Percentiles rank a stretch among this genome's conserved stretches.
Evolutionary conservation across 345 rosid genomes (phyloP).

Genomic region (Aethionema arabicum): DNA sequence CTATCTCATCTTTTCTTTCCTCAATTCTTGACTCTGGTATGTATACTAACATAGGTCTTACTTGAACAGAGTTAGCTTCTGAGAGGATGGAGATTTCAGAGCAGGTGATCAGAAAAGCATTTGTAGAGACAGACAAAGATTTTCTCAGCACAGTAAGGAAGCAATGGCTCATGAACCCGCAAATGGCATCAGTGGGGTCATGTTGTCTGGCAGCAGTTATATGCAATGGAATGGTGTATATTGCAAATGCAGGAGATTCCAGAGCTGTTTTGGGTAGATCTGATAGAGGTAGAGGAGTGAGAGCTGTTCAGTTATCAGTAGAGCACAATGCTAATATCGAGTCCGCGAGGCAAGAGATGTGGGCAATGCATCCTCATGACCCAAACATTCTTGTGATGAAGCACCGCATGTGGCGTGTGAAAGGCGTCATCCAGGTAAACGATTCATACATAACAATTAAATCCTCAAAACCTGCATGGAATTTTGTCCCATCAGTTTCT

Average conservation of each 20-base stretch:
- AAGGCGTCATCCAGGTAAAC: slow-evolving; percentile 79
- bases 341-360: slow-evolving; percentile 65
- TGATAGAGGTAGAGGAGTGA: slow-evolving; percentile 42
- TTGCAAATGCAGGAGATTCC: slow-evolving; percentile 82
- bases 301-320: slow-evolving; percentile 59
- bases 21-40: slow-evolving; percentile 7
- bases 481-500: background rate
- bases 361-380: slow-evolving; percentile 66
- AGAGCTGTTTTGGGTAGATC: slow-evolving; percentile 67
- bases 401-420: slow-evolving; percentile 78
- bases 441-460: slow-evolving; percentile 11
- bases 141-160: slow-evolving; percentile 61
- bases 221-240: slow-evolving; percentile 60
- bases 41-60: slow-evolving; percentile 21
- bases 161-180: slow-evolving; percentile 59
- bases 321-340: slow-evolving; percentile 77
- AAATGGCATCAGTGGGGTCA: slow-evolving; percentile 78
- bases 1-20: slow-evolving; percentile 2
- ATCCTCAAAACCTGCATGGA: background rate
- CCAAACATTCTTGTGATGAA: slow-evolving; percentile 56
- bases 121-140: slow-evolving; percentile 54
- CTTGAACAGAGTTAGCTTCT: slow-evolving; percentile 51
- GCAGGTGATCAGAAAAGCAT: slow-evolving; percentile 56
- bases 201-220: slow-evolving; percentile 73
- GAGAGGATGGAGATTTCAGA: slow-evolving; percentile 49